These are phyloP conservation scores for Berkeleyomyces rouxiae DNA, from an alignment of 2,329 filamentous ascomycete genomes.

Conservation along the genomic window DNA sequence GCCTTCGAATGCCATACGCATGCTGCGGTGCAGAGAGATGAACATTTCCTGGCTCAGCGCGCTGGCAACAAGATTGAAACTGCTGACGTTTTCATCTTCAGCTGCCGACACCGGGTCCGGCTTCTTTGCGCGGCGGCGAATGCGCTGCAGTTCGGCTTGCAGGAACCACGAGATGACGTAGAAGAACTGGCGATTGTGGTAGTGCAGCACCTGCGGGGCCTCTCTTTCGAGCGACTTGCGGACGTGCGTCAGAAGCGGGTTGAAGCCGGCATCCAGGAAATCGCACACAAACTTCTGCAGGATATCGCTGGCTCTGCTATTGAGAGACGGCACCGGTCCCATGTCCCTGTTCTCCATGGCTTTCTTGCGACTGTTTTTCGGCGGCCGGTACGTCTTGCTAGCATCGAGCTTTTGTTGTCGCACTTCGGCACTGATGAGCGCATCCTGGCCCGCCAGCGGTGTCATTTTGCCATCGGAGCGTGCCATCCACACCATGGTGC, in stretches of 20 bases:
- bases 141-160: constrained; percentile 61
- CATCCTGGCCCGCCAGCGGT: constrained; percentile 76
- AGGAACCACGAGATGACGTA: constrained; percentile 90
- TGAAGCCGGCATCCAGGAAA: constrained; percentile 90
- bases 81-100: constrained; percentile 41
- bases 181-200: constrained; percentile 75
- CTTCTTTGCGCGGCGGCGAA: constrained; percentile 39
- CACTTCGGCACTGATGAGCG: constrained; percentile 53
- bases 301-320: constrained; percentile 54
- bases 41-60: constrained; percentile 94
- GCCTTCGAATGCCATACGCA: constrained; percentile 62
- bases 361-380: constrained; percentile 44
- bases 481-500: constrained; percentile 95
- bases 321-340: constrained; percentile 54
- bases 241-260: constrained; percentile 71
- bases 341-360: constrained; percentile 57
- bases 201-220: constrained; percentile 59
- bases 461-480: constrained; percentile 69
- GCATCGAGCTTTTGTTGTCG: constrained; percentile 80
- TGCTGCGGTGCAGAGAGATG: constrained; percentile 66
- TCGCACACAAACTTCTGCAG: constrained; percentile 75
- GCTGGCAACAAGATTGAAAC: constrained; percentile 71
- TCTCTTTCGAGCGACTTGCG: constrained; percentile 84
- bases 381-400: constrained; percentile 78
- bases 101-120: constrained; percentile 15